phyloP scores from a whole-genome alignment of 208 protist species.

The Leishmania aethiopica region DNA sequence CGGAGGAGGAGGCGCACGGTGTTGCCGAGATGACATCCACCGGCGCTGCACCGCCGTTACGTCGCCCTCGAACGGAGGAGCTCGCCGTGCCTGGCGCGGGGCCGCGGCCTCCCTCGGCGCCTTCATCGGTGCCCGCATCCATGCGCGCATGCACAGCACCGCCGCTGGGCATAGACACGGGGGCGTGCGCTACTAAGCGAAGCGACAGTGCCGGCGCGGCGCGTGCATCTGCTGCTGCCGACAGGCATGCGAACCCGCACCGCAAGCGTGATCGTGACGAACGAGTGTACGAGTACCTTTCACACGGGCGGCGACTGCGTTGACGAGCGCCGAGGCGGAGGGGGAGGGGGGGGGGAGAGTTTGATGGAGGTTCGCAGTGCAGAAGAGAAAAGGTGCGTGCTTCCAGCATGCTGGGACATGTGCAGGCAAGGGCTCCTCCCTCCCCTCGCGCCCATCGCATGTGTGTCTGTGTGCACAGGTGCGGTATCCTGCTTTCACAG shows the following conservation, averaged over 20 bases:
- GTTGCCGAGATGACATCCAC: neutral
- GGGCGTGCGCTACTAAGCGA: neutral
- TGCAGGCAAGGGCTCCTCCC: neutral
- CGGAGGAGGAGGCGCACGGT: constrained; percentile 9
- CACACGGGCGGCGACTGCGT: constrained; percentile 19
- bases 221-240: neutral
- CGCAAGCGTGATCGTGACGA: constrained; percentile 35
- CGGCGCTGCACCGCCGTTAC: neutral
- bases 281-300: constrained; percentile 33
- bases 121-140: neutral
- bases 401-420: neutral
- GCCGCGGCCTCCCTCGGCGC: neutral
- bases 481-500: neutral
- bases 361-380: neutral
- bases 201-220: neutral
- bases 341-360: neutral
- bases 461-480: neutral
- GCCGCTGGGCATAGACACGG: neutral
- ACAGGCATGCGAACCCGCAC: neutral
- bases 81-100: neutral
- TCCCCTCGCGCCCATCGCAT: neutral
- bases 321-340: constrained; percentile 1
- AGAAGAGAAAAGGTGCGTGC: neutral
- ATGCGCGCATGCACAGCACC: neutral
- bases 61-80: constrained; percentile 11